Conservation (phyloP, 2,329 filamentous ascomycete genomes). For the Pseudopyricularia javanii region DNA sequence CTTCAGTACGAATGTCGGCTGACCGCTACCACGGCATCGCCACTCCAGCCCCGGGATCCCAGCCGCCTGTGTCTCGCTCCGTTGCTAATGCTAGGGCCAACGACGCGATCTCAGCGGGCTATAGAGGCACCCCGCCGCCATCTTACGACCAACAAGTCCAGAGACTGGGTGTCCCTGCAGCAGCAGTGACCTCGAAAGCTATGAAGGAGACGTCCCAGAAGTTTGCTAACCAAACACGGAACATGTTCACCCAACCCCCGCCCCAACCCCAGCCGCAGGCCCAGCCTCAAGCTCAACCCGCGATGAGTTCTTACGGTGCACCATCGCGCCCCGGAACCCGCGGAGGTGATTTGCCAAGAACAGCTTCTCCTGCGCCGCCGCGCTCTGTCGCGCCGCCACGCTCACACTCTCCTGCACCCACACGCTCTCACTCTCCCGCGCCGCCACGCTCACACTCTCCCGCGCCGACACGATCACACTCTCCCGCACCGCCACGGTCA, state of each 20-base stretch:
- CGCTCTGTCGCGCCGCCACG: not conserved
- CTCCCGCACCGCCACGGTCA: too few species aligned
- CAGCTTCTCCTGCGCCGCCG: slow-evolving; percentile 10
- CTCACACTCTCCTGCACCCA: not conserved
- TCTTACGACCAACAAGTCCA: slow-evolving; percentile 72
- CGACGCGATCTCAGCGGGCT: slow-evolving; percentile 37
- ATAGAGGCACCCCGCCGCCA: slow-evolving; percentile 70
- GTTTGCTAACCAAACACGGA: slow-evolving; percentile 72
- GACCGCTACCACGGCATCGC: slow-evolving; percentile 90
- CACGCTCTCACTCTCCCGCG: not conserved
- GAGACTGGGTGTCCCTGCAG: slow-evolving; percentile 75
- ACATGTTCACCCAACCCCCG: slow-evolving; percentile 47
- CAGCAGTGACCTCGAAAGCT: slow-evolving; percentile 81
- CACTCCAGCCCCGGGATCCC: slow-evolving; percentile 56
- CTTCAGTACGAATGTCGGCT: slow-evolving; percentile 76
- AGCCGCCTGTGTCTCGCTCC: slow-evolving; percentile 26
- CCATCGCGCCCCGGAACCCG: slow-evolving; percentile 47
- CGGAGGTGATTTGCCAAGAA: slow-evolving; percentile 44
- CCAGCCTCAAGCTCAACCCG: slow-evolving; percentile 20
- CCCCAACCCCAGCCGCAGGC: too few species aligned
- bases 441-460: slow-evolving; percentile 38
- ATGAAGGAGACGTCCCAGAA: slow-evolving; percentile 94
- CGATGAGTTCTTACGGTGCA: slow-evolving; percentile 12
- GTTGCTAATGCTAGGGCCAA: slow-evolving; percentile 22
- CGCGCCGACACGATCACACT: slow-evolving; percentile 51